These are phyloP conservation scores for Guyanaporus albipodus DNA, from an alignment of 768 basidiomycete genomes.

Conservation along the genomic window DNA sequence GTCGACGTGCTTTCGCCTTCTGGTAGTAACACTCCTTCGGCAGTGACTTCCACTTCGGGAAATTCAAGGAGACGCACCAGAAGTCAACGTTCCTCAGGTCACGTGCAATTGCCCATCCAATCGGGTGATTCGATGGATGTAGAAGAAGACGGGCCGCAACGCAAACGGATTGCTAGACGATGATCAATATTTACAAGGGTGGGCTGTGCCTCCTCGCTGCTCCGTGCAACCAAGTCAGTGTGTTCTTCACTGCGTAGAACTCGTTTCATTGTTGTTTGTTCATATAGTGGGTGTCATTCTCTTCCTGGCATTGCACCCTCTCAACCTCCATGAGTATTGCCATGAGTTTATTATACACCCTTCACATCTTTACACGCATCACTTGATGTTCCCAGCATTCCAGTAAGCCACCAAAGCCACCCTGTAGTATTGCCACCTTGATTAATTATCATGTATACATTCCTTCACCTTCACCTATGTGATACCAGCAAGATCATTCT, in stretches of 20 bases:
- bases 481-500: background rate
- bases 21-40: conserved; percentile 27
- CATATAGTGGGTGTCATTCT: conserved; percentile 2
- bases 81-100: conserved; percentile 40
- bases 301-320: background rate
- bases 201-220: background rate
- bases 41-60: conserved; percentile 22
- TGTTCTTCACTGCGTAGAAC: conserved; percentile 8
- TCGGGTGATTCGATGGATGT: conserved; percentile 61
- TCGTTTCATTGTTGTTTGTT: conserved; percentile 9
- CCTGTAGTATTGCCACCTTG: conserved; percentile 13
- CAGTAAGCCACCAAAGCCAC: background rate
- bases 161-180: conserved; percentile 69
- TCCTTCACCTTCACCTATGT: background rate
- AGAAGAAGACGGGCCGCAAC: conserved; percentile 71
- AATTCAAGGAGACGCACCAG: conserved; percentile 53
- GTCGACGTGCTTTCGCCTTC: conserved; percentile 37
- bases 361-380: conserved; percentile 3
- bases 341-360: conserved; percentile 15
- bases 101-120: conserved; percentile 39
- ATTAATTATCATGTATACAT: conserved; percentile 18
- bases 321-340: conserved; percentile 5
- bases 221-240: background rate
- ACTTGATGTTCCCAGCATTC: conserved; percentile 4
- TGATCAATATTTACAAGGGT: conserved; percentile 30